Percentiles rank a stretch among this genome's conserved stretches.
These are phyloP conservation scores for Agrocybe praecox DNA, from an alignment of 768 basidiomycete genomes.

Conservation along the genomic window DNA sequence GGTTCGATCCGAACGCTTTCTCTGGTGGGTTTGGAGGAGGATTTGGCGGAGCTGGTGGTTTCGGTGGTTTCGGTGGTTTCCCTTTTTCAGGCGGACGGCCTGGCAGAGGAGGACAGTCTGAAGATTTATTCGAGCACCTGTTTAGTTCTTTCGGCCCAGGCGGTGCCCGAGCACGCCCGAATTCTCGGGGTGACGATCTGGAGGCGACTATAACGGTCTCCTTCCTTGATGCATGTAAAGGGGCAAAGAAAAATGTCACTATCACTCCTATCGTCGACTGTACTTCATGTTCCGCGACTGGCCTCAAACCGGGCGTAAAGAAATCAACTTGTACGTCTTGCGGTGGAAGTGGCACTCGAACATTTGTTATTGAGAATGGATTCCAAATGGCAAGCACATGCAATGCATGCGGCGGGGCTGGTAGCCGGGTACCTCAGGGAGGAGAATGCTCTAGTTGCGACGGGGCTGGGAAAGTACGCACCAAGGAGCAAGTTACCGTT, in stretches of 20 bases:
- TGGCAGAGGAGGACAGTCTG: conserved; percentile 29
- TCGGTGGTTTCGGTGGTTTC: conserved; percentile 14
- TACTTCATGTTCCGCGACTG: conserved; percentile 80
- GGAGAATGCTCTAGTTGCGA: conserved; percentile 80
- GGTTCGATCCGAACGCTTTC: conserved; percentile 92
- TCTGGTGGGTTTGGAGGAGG: conserved; percentile 30
- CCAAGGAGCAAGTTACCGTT: conserved; percentile 75
- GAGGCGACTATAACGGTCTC: conserved; percentile 74
- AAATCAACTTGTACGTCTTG: conserved; percentile 79
- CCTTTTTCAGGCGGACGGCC: conserved; percentile 16
- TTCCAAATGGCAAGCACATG: conserved; percentile 98
- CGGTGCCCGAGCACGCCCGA: conserved; percentile 32
- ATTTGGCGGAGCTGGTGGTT: conserved; percentile 12
- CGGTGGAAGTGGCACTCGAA: conserved; percentile 83
- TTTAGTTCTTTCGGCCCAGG: conserved; percentile 72
- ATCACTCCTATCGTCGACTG: conserved; percentile 86
- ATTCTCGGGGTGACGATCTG: conserved; percentile 74
- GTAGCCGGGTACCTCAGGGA: conserved; percentile 76
- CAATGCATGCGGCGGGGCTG: conserved; percentile 76
- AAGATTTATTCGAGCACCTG: conserved; percentile 82
- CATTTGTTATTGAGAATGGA: conserved; percentile 88
- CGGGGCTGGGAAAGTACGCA: conserved; percentile 87
- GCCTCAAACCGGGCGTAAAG: conserved; percentile 86
- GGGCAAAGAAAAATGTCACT: conserved; percentile 72
- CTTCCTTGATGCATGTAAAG: conserved; percentile 97